These are phyloP conservation scores for Dendrobium officinale DNA, from an alignment of 106 monocot species.

Conservation along the genomic window DNA sequence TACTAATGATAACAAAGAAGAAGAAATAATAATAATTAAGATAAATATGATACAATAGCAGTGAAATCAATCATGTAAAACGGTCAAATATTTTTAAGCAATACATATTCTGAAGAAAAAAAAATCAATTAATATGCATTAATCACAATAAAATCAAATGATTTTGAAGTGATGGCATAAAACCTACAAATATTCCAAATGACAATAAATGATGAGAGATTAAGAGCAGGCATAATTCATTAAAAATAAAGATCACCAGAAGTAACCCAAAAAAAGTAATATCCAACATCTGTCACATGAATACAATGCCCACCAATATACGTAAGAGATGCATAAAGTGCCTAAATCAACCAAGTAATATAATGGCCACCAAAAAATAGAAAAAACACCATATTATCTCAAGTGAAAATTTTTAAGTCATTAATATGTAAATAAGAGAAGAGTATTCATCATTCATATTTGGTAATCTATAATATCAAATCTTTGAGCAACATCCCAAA, in stretches of 20 bases:
- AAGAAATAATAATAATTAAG: neutral
- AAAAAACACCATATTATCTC: too few species aligned
- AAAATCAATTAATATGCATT: neutral
- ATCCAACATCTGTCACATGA: too few species aligned
- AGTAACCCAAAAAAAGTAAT: too few species aligned
- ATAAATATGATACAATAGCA: neutral
- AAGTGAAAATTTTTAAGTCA: too few species aligned
- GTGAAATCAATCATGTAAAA: neutral
- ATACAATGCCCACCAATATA: too few species aligned
- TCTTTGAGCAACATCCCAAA: too few species aligned
- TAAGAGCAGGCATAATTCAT: neutral
- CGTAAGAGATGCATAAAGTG: too few species aligned
- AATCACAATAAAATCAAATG: neutral
- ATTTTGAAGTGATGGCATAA: neutral
- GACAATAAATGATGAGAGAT: neutral
- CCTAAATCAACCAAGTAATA: too few species aligned
- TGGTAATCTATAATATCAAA: too few species aligned
- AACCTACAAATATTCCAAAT: neutral
- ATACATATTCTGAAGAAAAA: neutral
- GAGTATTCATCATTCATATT: too few species aligned
- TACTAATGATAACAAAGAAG: neutral
- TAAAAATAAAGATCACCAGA: neutral
- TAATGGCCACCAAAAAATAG: too few species aligned
- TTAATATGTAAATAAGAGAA: too few species aligned
- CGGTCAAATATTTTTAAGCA: neutral